These are phyloP conservation scores for Monilinia aucupariae DNA, from an alignment of 2,329 filamentous ascomycete species.

Conservation along the genomic window DNA sequence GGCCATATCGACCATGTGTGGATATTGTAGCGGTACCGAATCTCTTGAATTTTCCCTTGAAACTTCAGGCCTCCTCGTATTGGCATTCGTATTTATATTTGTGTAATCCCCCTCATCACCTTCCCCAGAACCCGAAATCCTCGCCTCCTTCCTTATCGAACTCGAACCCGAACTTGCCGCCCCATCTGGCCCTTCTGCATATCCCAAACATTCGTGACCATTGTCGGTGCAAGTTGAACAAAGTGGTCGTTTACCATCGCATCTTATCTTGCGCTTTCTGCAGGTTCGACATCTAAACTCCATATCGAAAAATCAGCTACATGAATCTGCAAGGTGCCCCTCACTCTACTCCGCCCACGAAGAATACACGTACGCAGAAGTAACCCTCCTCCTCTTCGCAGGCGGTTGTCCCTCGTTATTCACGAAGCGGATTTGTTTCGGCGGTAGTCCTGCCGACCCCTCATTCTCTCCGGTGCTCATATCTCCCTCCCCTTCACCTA, in stretches of 20 bases:
- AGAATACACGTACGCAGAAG: conserved; percentile 59
- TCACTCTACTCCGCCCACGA: conserved; percentile 18
- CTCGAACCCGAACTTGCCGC: conserved; percentile 25
- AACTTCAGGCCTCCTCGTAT: neutral
- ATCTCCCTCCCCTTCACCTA: neutral
- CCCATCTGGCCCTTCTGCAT: conserved; percentile 41
- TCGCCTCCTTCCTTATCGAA: conserved; percentile 28
- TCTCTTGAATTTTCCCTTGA: conserved; percentile 3
- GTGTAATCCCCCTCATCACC: conserved; percentile 36
- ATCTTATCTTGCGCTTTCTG: conserved; percentile 70
- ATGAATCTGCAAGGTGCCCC: neutral
- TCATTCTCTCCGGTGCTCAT: conserved; percentile 7
- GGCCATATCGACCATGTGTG: neutral
- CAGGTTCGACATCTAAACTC: conserved; percentile 60
- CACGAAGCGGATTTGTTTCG: conserved; percentile 68
- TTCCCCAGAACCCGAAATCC: conserved; percentile 34
- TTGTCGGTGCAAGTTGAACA: conserved; percentile 71
- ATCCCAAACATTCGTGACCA: conserved; percentile 63
- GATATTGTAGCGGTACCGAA: conserved; percentile 7
- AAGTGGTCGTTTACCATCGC: conserved; percentile 65
- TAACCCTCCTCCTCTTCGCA: conserved; percentile 72
- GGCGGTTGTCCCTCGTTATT: conserved; percentile 77
- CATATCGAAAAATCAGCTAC: neutral
- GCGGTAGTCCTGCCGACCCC: neutral
- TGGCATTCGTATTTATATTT: neutral